A percentile compares a stretch with the other conserved stretches of the same genome.
Evolutionary conservation across 2,329 filamentous ascomycete species (phyloP).

Genomic region (Elsinoe ampelina): DNA sequence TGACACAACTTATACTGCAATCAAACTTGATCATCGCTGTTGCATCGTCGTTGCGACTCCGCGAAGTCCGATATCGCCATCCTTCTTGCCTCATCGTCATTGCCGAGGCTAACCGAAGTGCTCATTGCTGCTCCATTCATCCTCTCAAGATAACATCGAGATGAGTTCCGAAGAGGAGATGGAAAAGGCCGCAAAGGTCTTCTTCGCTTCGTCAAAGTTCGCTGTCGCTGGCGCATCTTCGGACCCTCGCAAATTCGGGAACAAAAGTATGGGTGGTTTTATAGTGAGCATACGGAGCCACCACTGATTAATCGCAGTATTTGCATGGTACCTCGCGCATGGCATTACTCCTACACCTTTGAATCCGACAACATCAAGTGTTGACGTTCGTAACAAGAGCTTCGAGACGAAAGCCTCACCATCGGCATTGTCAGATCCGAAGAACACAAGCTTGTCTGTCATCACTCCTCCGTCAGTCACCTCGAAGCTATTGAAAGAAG

Average conservation of each 20-base stretch:
- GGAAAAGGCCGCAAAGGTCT: slow-evolving; percentile 62
- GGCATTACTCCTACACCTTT: slow-evolving; percentile 69
- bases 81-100: not conserved
- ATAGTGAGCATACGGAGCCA: not conserved
- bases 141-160: not conserved
- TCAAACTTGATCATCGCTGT: not conserved
- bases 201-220: slow-evolving; percentile 72
- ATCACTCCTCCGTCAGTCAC: slow-evolving; percentile 81
- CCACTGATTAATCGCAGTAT: slow-evolving; percentile 47
- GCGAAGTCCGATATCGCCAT: slow-evolving; percentile 5
- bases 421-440: slow-evolving; percentile 54
- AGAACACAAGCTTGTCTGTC: slow-evolving; percentile 67
- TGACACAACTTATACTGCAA: too few relatives aligned
- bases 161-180: slow-evolving; percentile 32
- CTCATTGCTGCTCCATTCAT: not conserved
- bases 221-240: slow-evolving; percentile 86
- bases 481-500: slow-evolving; percentile 63
- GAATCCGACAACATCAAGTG: slow-evolving; percentile 61
- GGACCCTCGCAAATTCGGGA: slow-evolving; percentile 75
- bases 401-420: slow-evolving; percentile 60
- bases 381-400: slow-evolving; percentile 51
- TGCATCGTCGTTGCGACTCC: not conserved
- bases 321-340: slow-evolving; percentile 78
- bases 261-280: slow-evolving; percentile 55
- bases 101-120: slow-evolving; percentile 6